These are phyloP conservation scores for Colletotrichum costaricense DNA, from an alignment of 2,329 filamentous ascomycete species.

Conservation along the genomic window DNA sequence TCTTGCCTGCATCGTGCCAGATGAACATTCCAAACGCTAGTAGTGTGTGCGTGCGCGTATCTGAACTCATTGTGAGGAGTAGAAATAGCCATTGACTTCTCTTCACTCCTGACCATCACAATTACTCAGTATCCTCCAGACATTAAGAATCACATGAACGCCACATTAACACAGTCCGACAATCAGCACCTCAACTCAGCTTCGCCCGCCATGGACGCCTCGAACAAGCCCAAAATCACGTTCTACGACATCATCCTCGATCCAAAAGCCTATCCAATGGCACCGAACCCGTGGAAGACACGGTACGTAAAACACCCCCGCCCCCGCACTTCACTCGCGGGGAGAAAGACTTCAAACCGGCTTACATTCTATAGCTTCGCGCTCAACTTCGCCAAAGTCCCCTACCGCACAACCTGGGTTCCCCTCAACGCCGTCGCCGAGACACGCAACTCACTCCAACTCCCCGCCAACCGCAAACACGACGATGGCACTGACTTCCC, in stretches of 20 bases:
- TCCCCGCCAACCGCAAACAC: constrained; percentile 63
- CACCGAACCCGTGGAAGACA: neutral
- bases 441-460: constrained; percentile 57
- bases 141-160: neutral
- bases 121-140: neutral
- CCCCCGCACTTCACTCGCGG: no score
- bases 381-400: constrained; percentile 54
- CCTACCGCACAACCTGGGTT: constrained; percentile 58
- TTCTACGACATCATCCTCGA: neutral
- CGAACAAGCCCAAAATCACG: neutral
- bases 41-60: no score
- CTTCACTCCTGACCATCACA: neutral
- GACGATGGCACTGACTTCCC: constrained; percentile 67
- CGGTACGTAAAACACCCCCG: neutral
- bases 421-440: constrained; percentile 60
- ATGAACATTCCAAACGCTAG: neutral
- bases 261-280: neutral
- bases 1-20: no score
- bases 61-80: neutral
- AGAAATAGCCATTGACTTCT: neutral
- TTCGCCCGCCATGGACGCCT: neutral
- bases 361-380: constrained; percentile 37
- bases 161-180: no score
- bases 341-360: fast-evolving
- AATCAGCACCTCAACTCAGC: neutral